Percentiles rank a stretch among this genome's conserved stretches.
Conservation (phyloP, 1,284 basidiomycete species). For the Neonothopanus nambi region DNA sequence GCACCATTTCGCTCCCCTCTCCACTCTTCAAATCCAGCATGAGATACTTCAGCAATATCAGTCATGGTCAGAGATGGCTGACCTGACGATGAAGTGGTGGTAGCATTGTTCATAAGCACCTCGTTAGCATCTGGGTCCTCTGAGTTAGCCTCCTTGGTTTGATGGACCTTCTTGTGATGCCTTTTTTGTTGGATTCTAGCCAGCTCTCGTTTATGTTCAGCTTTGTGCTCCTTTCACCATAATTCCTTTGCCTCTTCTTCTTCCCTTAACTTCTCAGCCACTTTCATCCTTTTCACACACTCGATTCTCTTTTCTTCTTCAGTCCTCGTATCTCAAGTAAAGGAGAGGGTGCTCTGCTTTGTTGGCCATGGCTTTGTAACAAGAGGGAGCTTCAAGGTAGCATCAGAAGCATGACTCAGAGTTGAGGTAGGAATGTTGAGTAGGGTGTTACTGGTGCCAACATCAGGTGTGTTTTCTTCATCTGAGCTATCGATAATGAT, state of each 20-base stretch:
- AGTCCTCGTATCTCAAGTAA: background rate
- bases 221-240: background rate
- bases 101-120: background rate
- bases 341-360: background rate
- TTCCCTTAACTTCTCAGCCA: background rate
- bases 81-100: too few relatives aligned
- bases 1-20: conserved; percentile 2
- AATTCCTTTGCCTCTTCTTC: background rate
- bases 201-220: background rate
- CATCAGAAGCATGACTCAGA: background rate
- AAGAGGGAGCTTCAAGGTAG: background rate
- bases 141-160: background rate
- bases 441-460: too few relatives aligned
- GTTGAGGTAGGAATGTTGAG: background rate
- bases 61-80: too few relatives aligned
- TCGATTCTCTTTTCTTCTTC: conserved; percentile 1
- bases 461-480: too few relatives aligned
- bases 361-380: background rate
- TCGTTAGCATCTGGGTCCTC: background rate
- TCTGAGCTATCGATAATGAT: too few relatives aligned
- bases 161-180: background rate
- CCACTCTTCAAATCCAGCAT: conserved; percentile 11
- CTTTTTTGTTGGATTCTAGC: background rate
- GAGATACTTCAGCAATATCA: conserved; percentile 12
- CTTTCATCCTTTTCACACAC: too few relatives aligned